These are phyloP conservation scores for Durio zibethinus DNA, from an alignment of 345 rosid species.

Conservation along the genomic window DNA sequence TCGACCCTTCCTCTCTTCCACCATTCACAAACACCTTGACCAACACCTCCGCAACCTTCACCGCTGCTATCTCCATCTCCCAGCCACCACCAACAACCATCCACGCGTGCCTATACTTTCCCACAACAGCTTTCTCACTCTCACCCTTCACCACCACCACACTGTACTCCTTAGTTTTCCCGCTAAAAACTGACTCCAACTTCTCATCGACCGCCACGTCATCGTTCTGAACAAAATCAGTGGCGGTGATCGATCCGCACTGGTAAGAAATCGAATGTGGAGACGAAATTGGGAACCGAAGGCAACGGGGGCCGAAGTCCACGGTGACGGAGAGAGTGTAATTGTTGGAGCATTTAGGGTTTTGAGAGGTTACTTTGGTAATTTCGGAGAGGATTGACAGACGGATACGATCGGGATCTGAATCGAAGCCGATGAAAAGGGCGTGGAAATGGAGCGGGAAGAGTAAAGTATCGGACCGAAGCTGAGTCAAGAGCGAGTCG, in stretches of 20 bases:
- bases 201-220: constrained; percentile 57
- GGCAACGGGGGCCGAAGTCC: constrained; percentile 36
- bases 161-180: constrained; percentile 18
- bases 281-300: constrained; percentile 24
- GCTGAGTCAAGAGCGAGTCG: constrained; percentile 47
- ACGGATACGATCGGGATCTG: constrained; percentile 34
- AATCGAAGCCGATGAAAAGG: constrained; percentile 44
- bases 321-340: constrained; percentile 56
- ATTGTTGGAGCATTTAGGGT: constrained; percentile 38
- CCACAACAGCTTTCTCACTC: constrained; percentile 50
- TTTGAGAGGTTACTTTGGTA: constrained; percentile 32
- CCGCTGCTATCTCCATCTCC: constrained; percentile 38
- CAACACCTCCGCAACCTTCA: constrained; percentile 59
- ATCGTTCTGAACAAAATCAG: constrained; percentile 37
- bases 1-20: constrained; percentile 66
- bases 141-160: constrained; percentile 59
- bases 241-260: constrained; percentile 34
- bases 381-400: constrained; percentile 44
- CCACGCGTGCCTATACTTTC: constrained; percentile 90
- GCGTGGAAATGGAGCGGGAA: constrained; percentile 74
- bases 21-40: constrained; percentile 73
- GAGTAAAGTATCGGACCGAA: constrained; percentile 39
- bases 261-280: too few species aligned
- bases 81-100: constrained; percentile 47
- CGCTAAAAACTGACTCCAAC: constrained; percentile 40